These are phyloP conservation scores for Aspergillus glaucus DNA, from an alignment of 2,329 filamentous ascomycete species.

Conservation along the genomic window DNA sequence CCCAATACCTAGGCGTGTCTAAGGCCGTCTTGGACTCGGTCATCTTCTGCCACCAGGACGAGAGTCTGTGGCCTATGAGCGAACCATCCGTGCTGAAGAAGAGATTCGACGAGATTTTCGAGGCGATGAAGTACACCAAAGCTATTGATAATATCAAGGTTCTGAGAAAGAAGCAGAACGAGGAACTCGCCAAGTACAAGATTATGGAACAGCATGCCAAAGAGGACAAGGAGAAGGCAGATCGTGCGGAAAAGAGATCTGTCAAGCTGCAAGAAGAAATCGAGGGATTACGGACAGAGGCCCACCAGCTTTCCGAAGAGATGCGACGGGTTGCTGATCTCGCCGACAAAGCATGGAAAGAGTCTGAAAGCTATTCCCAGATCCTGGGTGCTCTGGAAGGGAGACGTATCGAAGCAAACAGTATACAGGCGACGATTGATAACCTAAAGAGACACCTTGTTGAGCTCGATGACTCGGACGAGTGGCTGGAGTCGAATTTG, in stretches of 20 bases:
- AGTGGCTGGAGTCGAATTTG: conserved; percentile 64
- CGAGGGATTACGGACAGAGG: conserved; percentile 53
- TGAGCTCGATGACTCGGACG: conserved; percentile 72
- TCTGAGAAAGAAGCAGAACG: conserved; percentile 74
- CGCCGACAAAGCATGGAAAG: conserved; percentile 61
- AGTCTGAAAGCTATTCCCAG: conserved; percentile 66
- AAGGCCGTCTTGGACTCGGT: conserved; percentile 86
- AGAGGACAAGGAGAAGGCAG: conserved; percentile 75
- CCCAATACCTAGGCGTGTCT: conserved; percentile 80
- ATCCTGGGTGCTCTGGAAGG: conserved; percentile 69
- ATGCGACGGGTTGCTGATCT: conserved; percentile 42
- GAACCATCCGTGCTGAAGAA: conserved; percentile 82
- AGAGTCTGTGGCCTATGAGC: conserved; percentile 94
- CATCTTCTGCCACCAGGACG: conserved; percentile 98
- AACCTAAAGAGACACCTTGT: conserved; percentile 67
- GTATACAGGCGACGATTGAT: conserved; percentile 63
- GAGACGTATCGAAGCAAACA: conserved; percentile 68
- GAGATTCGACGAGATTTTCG: conserved; percentile 95
- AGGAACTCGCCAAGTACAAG: conserved; percentile 66
- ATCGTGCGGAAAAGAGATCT: conserved; percentile 61
- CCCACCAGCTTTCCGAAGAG: conserved; percentile 50
- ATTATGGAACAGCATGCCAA: conserved; percentile 72
- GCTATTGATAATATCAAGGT: conserved; percentile 92
- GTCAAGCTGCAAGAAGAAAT: conserved; percentile 58
- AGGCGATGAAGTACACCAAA: conserved; percentile 93